A percentile compares a stretch with the other conserved stretches of the same genome.
phyloP scores from a whole-genome alignment of 1,284 basidiomycete species.

The Rhodotorula sp. region DNA sequence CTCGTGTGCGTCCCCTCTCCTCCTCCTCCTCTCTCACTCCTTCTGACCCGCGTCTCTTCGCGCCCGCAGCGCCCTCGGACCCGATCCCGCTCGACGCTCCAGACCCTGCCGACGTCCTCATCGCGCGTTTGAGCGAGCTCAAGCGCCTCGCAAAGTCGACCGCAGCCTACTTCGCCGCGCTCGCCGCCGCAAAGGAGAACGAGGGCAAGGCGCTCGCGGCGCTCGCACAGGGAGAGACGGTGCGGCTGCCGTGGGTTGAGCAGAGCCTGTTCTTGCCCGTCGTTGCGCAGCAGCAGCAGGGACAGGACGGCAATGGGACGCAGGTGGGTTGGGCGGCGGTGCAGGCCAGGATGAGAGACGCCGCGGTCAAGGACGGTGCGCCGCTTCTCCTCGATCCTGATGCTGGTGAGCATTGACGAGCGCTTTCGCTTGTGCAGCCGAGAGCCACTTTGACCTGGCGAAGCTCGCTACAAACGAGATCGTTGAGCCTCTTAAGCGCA shows the following conservation, averaged over 20 bases:
- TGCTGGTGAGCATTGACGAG: not conserved
- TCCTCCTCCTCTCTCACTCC: not conserved
- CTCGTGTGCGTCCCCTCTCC: too few relatives aligned
- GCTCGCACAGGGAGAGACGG: not conserved
- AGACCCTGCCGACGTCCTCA: slow-evolving; percentile 25
- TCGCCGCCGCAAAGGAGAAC: not conserved
- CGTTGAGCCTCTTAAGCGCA: slow-evolving; percentile 26
- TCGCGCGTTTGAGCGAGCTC: slow-evolving; percentile 33
- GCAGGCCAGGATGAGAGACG: not conserved
- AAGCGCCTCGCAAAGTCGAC: slow-evolving; percentile 37
- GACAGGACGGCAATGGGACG: not conserved
- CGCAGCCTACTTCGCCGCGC: slow-evolving; percentile 21
- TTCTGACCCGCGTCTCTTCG: not conserved
- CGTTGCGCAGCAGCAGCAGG: not conserved
- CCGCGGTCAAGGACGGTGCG: slow-evolving; percentile 9
- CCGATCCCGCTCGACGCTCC: slow-evolving; percentile 15
- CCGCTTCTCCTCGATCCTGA: not conserved
- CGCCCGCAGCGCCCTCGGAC: slow-evolving; percentile 6
- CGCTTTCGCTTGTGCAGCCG: not conserved
- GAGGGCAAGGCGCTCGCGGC: not conserved
- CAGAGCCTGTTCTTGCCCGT: slow-evolving; percentile 7
- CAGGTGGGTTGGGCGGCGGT: slow-evolving; percentile 3
- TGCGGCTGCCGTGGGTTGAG: slow-evolving; percentile 5
- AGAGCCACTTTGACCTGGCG: slow-evolving; percentile 16
- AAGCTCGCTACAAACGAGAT: slow-evolving; percentile 6